Evolutionary conservation across 2,329 filamentous ascomycete genomes (phyloP).

Genomic region (Dothidotthia symphoricarpi): DNA sequence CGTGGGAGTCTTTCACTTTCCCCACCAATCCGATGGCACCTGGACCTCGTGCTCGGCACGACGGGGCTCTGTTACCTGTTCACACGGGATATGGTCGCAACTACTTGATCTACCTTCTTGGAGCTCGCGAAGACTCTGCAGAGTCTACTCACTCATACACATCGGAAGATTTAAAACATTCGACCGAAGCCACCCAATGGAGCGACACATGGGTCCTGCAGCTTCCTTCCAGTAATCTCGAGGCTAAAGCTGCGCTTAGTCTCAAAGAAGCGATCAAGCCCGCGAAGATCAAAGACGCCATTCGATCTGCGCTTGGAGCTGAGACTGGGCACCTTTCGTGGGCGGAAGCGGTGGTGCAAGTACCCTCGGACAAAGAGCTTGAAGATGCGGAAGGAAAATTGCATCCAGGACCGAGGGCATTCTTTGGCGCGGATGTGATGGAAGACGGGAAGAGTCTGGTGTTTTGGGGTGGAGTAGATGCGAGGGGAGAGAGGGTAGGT

Average conservation of each 20-base stretch:
- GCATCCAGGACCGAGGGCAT: conserved; percentile 46
- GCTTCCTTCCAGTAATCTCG: conserved; percentile 39
- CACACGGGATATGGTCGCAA: conserved; percentile 47
- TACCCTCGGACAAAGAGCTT: conserved; percentile 33
- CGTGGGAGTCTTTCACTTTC: conserved; percentile 44
- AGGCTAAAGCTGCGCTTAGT: conserved; percentile 20
- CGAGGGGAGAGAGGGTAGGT: conserved; percentile 44
- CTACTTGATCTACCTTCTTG: conserved; percentile 47
- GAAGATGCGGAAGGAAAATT: conserved; percentile 43
- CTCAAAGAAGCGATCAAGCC: conserved; percentile 40
- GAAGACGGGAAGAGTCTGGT: conserved; percentile 39
- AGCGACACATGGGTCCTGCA: conserved; percentile 49
- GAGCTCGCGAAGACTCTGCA: conserved; percentile 18
- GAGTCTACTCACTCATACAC: not conserved
- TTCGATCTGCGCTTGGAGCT: conserved; percentile 42
- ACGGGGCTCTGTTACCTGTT: conserved; percentile 43
- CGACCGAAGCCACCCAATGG: conserved; percentile 30
- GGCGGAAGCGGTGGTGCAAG: conserved; percentile 44
- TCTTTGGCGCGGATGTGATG: conserved; percentile 44
- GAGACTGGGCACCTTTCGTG: conserved; percentile 44
- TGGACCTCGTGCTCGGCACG: conserved; percentile 42
- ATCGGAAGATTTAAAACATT: conserved; percentile 8
- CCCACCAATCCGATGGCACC: conserved; percentile 46
- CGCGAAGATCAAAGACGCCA: conserved; percentile 47
- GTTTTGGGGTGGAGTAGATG: conserved; percentile 47